A percentile compares a stretch with the other conserved stretches of the same genome.
Conservation (phyloP, 1,284 basidiomycete species). For the Chalciporus sp. region DNA sequence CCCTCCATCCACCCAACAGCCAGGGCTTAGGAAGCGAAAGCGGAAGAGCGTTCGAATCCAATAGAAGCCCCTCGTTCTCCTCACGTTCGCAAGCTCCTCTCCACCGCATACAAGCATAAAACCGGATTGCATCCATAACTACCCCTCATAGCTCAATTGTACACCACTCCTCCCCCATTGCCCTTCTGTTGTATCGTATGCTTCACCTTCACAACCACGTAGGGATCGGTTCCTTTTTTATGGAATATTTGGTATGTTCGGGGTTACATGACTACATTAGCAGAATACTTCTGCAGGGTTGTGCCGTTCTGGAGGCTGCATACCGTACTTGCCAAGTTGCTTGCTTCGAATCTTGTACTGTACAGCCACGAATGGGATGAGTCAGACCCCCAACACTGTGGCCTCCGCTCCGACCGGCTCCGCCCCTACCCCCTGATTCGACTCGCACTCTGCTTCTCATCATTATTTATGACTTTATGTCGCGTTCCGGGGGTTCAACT, state of each 20-base stretch:
- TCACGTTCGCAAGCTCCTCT: background rate
- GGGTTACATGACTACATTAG: background rate
- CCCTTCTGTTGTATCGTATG: background rate
- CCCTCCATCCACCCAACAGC: conserved; percentile 13
- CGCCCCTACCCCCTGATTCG: background rate
- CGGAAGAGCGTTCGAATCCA: conserved; percentile 28
- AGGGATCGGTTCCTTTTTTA: background rate
- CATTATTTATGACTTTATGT: background rate
- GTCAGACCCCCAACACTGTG: background rate
- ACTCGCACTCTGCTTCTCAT: background rate
- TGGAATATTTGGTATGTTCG: background rate
- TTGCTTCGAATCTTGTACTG: background rate
- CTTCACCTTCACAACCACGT: background rate
- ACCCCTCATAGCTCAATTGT: background rate
- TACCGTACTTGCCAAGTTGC: background rate
- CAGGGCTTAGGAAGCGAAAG: conserved; percentile 24
- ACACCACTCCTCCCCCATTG: background rate
- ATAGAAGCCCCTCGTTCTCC: conserved; percentile 7
- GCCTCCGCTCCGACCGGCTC: background rate
- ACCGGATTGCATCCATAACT: background rate
- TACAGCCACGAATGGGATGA: background rate
- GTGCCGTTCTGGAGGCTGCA: background rate
- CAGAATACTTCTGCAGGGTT: too few relatives aligned
- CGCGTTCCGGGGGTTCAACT: background rate
- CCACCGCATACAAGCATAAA: too few relatives aligned